These are phyloP conservation scores for Apophysomyces sp. DNA, from an alignment of 371 early-diverging fungal species.

Conservation along the genomic window DNA sequence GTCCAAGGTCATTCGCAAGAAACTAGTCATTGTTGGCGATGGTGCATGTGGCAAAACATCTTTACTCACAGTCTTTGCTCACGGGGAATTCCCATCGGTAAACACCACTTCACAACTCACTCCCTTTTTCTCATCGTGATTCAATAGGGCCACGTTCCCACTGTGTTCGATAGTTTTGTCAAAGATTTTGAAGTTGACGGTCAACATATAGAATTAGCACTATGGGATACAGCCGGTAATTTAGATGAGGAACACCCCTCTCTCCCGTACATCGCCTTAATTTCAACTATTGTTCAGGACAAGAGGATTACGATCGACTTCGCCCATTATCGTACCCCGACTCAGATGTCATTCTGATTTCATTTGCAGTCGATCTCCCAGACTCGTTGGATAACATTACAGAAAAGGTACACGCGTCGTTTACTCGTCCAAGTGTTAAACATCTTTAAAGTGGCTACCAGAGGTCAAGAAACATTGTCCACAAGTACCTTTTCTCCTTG, in stretches of 20 bases:
- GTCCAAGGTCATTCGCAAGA: slow-evolving; percentile 18
- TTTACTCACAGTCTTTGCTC: slow-evolving; percentile 37
- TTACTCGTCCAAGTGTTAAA: neutral
- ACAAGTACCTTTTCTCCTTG: slow-evolving; percentile 41
- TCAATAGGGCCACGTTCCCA: slow-evolving; percentile 44
- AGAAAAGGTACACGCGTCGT: slow-evolving; percentile 26
- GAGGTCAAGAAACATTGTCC: slow-evolving; percentile 46
- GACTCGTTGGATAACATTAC: slow-evolving; percentile 58
- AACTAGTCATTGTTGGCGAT: slow-evolving; percentile 75
- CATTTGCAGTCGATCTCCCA: slow-evolving; percentile 58
- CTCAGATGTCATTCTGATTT: slow-evolving; percentile 50
- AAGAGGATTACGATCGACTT: slow-evolving; percentile 57
- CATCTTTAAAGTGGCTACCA: slow-evolving; percentile 38
- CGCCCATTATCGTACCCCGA: slow-evolving; percentile 53
- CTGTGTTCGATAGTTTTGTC: slow-evolving; percentile 78
- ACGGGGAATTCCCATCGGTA: slow-evolving; percentile 40
- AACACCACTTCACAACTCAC: neutral
- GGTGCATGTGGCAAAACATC: slow-evolving; percentile 70
- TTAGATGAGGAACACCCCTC: neutral
- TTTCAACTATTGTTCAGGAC: slow-evolving; percentile 28
- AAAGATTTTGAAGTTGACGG: slow-evolving; percentile 75
- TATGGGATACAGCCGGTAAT: slow-evolving; percentile 89
- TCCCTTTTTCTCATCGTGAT: neutral
- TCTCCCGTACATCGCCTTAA: neutral
- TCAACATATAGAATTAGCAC: slow-evolving; percentile 68